These are phyloP conservation scores for Candida easanensis DNA, from an alignment of 805 yeast species.

Conservation along the genomic window DNA sequence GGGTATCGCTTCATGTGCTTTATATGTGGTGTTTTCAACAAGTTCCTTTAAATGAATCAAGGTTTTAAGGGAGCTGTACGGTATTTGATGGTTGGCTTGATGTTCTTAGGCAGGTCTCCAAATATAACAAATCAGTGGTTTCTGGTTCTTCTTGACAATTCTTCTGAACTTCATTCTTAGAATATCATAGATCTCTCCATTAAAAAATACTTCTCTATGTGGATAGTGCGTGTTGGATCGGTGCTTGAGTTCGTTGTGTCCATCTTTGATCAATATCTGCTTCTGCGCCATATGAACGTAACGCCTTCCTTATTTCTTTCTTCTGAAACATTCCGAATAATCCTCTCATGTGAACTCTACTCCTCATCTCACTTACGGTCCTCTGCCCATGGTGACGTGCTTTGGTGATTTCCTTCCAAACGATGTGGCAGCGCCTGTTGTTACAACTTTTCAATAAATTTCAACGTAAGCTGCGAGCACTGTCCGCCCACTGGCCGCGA, in stretches of 20 bases:
- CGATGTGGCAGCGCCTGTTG: neutral
- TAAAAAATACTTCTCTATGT: too few species aligned
- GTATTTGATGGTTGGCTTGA: too few species aligned
- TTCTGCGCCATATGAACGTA: neutral
- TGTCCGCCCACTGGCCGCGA: slow-evolving; percentile 2
- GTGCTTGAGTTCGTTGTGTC: neutral
- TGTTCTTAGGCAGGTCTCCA: too few species aligned
- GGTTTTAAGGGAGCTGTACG: too few species aligned
- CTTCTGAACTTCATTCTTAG: too few species aligned
- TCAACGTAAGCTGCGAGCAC: slow-evolving; percentile 5
- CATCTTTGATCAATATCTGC: neutral
- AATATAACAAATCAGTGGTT: too few species aligned
- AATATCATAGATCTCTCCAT: too few species aligned
- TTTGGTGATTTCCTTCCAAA: slow-evolving; percentile 10
- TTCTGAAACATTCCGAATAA: neutral
- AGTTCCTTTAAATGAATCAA: too few species aligned
- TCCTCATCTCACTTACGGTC: slow-evolving; percentile 26
- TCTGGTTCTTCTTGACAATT: too few species aligned
- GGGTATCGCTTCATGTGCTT: too few species aligned
- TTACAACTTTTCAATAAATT: slow-evolving; percentile 16
- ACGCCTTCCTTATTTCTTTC: too few species aligned
- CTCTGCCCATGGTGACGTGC: slow-evolving; percentile 30
- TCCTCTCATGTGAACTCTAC: neutral
- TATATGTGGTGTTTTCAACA: too few species aligned
- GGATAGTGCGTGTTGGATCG: neutral